Conservation (phyloP, 192 early-diverging fungal genomes). For the Mycoemilia scoparia region DNA sequence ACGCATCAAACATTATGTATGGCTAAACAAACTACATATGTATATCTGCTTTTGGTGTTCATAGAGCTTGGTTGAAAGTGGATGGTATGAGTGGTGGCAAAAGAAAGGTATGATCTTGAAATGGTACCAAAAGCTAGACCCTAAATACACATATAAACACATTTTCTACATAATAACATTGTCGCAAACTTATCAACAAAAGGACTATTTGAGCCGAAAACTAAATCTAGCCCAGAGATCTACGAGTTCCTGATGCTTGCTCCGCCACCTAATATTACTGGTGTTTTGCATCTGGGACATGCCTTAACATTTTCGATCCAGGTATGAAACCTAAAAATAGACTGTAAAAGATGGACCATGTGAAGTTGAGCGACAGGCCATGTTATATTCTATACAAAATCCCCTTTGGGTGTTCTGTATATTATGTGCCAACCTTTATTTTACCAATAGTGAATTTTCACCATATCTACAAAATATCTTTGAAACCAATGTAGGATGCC, state of each 20-base stretch:
- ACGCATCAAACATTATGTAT: no score
- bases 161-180: neutral
- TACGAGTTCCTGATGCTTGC: slow-evolving; percentile 66
- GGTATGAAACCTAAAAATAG: no score
- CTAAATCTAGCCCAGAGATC: slow-evolving; percentile 8
- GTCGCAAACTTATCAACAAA: slow-evolving; percentile 2
- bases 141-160: neutral
- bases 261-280: slow-evolving; percentile 94
- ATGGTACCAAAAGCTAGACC: neutral
- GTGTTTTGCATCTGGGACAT: slow-evolving; percentile 85
- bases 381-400: no score
- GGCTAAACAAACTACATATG: no score
- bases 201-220: slow-evolving; percentile 35
- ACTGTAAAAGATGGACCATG: no score
- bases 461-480: no score
- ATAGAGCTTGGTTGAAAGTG: slow-evolving; percentile 53
- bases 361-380: no score
- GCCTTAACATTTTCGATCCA: slow-evolving; percentile 82
- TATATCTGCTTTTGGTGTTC: no score
- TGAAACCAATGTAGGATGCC: no score
- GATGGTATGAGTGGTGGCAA: slow-evolving; percentile 97
- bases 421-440: no score
- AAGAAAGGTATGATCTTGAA: slow-evolving; percentile 32
- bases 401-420: no score
- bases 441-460: no score